Conservation (phyloP, 139 green algal species). For the Auxenochlorella protothecoides region DNA sequence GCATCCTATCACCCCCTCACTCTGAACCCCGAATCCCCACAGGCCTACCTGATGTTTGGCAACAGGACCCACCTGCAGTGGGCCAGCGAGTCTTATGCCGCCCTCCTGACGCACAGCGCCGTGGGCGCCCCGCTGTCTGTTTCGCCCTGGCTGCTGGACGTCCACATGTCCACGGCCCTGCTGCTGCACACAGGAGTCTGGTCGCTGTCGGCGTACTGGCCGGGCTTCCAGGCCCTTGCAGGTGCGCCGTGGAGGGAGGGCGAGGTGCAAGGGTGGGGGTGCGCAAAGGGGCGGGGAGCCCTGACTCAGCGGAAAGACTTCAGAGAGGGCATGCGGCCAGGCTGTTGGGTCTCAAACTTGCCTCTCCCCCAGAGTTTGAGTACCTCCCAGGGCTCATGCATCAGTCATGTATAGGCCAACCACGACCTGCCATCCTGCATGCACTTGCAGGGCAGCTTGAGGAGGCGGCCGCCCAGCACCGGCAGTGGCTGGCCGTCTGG, state of each 20-base stretch:
- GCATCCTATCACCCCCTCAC: not conserved
- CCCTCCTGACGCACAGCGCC: slow-evolving; percentile 34
- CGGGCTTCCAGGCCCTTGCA: slow-evolving; percentile 60
- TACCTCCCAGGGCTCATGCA: too few relatives aligned
- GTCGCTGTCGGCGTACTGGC: slow-evolving; percentile 77
- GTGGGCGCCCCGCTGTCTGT: too few relatives aligned
- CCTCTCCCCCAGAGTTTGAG: too few relatives aligned
- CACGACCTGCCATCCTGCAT: slow-evolving; percentile 4
- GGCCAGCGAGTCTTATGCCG: slow-evolving; percentile 55
- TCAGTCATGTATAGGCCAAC: too few relatives aligned
- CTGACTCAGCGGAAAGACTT: too few relatives aligned
- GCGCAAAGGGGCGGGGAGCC: too few relatives aligned
- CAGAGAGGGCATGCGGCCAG: too few relatives aligned
- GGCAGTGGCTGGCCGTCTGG: slow-evolving; percentile 62
- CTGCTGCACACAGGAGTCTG: slow-evolving; percentile 58
- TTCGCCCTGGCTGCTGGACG: slow-evolving; percentile 48
- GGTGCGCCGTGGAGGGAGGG: too few relatives aligned
- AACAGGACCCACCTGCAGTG: slow-evolving; percentile 52
- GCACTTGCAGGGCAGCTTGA: slow-evolving; percentile 58
- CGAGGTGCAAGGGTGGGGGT: too few relatives aligned
- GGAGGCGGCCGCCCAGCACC: slow-evolving; percentile 44
- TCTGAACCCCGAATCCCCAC: not conserved
- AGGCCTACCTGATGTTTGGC: slow-evolving; percentile 76
- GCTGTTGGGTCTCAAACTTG: too few relatives aligned
- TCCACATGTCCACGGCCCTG: slow-evolving; percentile 56